Base-by-base conservation (phyloP, 495 filamentous ascomycete genomes). In the Penicillium parvum region DNA sequence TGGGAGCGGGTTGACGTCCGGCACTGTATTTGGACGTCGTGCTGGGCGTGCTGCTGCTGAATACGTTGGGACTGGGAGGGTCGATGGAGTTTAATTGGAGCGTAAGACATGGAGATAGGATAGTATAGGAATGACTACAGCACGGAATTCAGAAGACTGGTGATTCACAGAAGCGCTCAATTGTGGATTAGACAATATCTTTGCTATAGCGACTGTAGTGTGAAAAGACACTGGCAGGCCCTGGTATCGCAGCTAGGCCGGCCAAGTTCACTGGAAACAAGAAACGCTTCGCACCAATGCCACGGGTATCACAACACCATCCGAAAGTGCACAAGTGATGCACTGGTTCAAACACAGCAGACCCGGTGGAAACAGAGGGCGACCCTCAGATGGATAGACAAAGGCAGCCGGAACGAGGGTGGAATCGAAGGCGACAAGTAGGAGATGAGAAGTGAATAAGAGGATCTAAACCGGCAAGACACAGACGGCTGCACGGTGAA, bases 1-100 rank as follows among this genome's bases (percentile, higher is more conserved):
- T 9, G 79, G 81, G 2, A 79, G 75, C 50, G 80, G 79, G 0
- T 59, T 85, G 52, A 85, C 78, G 0, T 66, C 72, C 12, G 77
- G 78, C 15, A 59, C 74, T 1, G 76, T 81, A 0, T 79, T 81
- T 65, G 77, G 77, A 7, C 60, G 75, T 7, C 61, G 65, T 25
- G 76, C 76, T 19, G 77, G 76, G 16, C 51, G 35, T 28, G 63
- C 63, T 4, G 39, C 39, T 5, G 12, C 28, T 30, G 28, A 15
- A 6, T 4, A 7, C 7, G 28, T 30, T 4, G 28, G 12, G n/a
- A n/a, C n/a, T 15, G 28, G 5, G 28, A 30, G 28, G 16, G 28
- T n/a, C 8, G 25, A 4, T 15, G 15, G 3, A 9, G 12, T 21
- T 20, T 20, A 3, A n/a, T n/a, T n/a, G n/a, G n/a, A n/a, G n/a